Base-by-base conservation (phyloP, 192 early-diverging fungal genomes). In the Nowakowskiella sp. region DNA sequence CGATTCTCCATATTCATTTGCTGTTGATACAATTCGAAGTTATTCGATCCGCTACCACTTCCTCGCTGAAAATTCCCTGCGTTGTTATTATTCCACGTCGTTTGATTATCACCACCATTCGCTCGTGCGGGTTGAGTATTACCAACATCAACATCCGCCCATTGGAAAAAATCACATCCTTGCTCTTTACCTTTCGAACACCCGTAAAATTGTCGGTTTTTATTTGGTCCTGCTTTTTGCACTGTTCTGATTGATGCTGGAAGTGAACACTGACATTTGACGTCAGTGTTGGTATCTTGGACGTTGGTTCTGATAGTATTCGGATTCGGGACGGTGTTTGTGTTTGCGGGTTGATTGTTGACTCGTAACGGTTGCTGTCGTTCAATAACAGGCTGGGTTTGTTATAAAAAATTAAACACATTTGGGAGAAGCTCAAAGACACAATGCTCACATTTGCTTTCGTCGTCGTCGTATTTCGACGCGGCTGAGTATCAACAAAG, bases 121-220 rank as follows among this genome's bases (percentile, higher is more conserved):
- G 30, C 34, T 29, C 19, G 46, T 24, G 42, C 26, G 21, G 13
- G 3, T 23, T 32, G 36, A 36, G 22, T 39, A 39, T 4, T 45
- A 3, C 4, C 3, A 3, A 45, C 44, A 24, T 9, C 7, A 4
- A 3, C 9, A 45, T 86, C 84, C 5, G 58, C 67, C 84, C 83
- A 85, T 22, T 64, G 33, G 56, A 86, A 85, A 47, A 70, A 87
- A 3, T 51, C 57, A 44, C 83, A 87, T 0, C 49, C 51, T 0
- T 4, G 16, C 16, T 32, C 42, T 7, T 47, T 42, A 19, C 32
- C 19, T 42, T 58, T 34, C 30, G 43, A n/a, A 43, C 76, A 72
- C 3, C 13, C 7, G 49, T 61, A 73, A 4, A 58, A 65, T 9
- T 13, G 8, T 0, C 53, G 32, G 1, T 46, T 57, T 33, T 39